These are phyloP conservation scores for Aspergillus fischeri DNA, from an alignment of 2,329 filamentous ascomycete genomes.

Conservation along the genomic window DNA sequence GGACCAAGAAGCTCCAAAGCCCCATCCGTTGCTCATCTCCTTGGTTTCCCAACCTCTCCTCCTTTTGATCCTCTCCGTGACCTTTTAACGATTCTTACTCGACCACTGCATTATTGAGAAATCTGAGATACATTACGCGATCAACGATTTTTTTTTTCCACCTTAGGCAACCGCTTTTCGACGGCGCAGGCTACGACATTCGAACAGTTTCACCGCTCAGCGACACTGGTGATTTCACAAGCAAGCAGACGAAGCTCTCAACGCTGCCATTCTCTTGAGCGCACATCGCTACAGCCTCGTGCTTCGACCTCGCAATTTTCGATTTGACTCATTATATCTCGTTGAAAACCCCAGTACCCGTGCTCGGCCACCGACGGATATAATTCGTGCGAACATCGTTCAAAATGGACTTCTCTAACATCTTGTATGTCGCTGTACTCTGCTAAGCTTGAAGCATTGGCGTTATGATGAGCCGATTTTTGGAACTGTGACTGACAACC, in stretches of 20 bases:
- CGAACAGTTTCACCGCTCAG: neutral
- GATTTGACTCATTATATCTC: neutral
- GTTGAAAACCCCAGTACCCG: neutral
- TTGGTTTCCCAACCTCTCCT: slow-evolving; percentile 14
- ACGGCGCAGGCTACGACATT: slow-evolving; percentile 8
- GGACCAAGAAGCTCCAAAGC: slow-evolving; percentile 14
- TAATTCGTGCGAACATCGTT: neutral
- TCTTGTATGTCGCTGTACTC: slow-evolving; percentile 63
- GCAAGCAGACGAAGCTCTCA: neutral
- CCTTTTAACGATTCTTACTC: neutral
- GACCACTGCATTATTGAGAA: neutral
- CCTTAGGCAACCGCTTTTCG: neutral
- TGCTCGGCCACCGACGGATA: neutral
- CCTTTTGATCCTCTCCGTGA: slow-evolving; percentile 5
- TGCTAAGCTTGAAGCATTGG: neutral
- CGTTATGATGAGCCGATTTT: slow-evolving; percentile 10
- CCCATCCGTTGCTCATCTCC: slow-evolving; percentile 12
- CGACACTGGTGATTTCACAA: neutral
- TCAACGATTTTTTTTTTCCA: neutral
- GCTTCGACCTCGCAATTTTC: neutral
- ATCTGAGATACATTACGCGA: neutral
- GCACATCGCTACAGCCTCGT: neutral
- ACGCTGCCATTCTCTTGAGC: neutral
- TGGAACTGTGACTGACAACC: slow-evolving; percentile 11
- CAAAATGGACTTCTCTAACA: slow-evolving; percentile 86